Evolutionary conservation across 371 early-diverging fungal genomes (phyloP).

Genomic region (Coemansia sp.): DNA sequence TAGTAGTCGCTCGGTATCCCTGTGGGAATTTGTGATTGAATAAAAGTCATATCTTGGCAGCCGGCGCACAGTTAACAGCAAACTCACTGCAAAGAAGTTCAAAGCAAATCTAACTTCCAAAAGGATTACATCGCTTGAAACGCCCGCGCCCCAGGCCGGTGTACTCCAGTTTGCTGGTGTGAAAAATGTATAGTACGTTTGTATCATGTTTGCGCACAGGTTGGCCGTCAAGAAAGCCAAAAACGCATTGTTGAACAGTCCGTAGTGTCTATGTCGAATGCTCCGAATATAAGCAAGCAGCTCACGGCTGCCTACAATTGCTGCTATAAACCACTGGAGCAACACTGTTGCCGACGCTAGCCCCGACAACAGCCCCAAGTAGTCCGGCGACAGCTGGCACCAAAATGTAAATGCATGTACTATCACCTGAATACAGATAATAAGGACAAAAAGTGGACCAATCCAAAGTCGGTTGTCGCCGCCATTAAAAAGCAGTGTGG

Average conservation of each 20-base stretch:
- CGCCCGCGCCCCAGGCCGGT: slow-evolving; percentile 11
- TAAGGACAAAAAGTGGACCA: slow-evolving; percentile 20
- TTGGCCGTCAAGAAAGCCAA: slow-evolving; percentile 5
- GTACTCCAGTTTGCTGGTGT: slow-evolving; percentile 12
- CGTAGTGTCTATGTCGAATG: slow-evolving; percentile 9
- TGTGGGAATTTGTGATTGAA: neutral
- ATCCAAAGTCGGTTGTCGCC: slow-evolving; percentile 37
- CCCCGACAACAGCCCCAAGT: neutral
- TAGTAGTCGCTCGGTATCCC: neutral
- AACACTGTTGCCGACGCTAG: neutral
- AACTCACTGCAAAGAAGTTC: neutral
- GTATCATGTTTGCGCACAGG: slow-evolving; percentile 1
- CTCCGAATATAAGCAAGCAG: slow-evolving; percentile 4
- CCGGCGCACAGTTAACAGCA: slow-evolving; percentile 24
- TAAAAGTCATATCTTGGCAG: slow-evolving; percentile 14
- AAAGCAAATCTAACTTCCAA: neutral
- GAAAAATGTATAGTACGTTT: slow-evolving; percentile 27
- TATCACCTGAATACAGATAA: neutral
- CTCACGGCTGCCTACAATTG: slow-evolving; percentile 2
- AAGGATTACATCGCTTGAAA: neutral
- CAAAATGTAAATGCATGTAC: slow-evolving; percentile 6
- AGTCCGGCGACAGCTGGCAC: neutral
- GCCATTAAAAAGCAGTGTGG: neutral
- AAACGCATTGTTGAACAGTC: slow-evolving; percentile 21
- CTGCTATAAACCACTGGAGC: slow-evolving; percentile 7